A percentile compares a stretch with the other conserved stretches of the same genome.
Evolutionary conservation across 495 filamentous ascomycete species (phyloP).

Genomic region (Copromyces sp.): DNA sequence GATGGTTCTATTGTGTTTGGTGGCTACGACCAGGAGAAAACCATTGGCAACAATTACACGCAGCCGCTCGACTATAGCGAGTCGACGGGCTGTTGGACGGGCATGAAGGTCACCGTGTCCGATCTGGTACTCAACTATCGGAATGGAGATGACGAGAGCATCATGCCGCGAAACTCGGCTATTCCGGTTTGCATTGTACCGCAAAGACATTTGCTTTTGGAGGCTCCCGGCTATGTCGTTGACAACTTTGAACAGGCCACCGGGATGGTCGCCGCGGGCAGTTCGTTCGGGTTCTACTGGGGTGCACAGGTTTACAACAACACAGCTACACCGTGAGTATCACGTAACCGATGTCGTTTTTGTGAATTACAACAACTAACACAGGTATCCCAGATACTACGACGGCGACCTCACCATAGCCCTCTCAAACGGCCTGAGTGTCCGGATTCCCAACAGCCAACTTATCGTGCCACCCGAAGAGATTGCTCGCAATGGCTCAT

Average conservation of each 20-base stretch:
- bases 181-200: slow-evolving; percentile 26
- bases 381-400: neutral
- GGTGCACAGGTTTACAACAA: neutral
- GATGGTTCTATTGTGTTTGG: slow-evolving; percentile 35
- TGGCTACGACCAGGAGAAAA: slow-evolving; percentile 35
- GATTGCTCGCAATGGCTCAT: slow-evolving; percentile 16
- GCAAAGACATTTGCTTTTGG: slow-evolving; percentile 20
- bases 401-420: slow-evolving; percentile 14
- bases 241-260: slow-evolving; percentile 10
- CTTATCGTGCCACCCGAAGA: slow-evolving; percentile 24
- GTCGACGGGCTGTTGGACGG: slow-evolving; percentile 18
- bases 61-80: slow-evolving; percentile 11
- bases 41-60: slow-evolving; percentile 23
- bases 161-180: slow-evolving; percentile 19
- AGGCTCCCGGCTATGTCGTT: slow-evolving; percentile 12
- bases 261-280: neutral
- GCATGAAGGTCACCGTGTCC: slow-evolving; percentile 21
- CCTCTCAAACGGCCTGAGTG: slow-evolving; percentile 11
- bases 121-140: slow-evolving; percentile 10
- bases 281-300: slow-evolving; percentile 6
- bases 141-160: slow-evolving; percentile 10
- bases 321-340: neutral
- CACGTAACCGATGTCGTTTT: neutral
- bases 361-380: neutral
- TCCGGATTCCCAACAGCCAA: slow-evolving; percentile 25